Percentiles rank a stretch among this genome's conserved stretches.
phyloP scores from a whole-genome alignment of 1,284 basidiomycete species.

The Apiotrichum gamsii region DNA sequence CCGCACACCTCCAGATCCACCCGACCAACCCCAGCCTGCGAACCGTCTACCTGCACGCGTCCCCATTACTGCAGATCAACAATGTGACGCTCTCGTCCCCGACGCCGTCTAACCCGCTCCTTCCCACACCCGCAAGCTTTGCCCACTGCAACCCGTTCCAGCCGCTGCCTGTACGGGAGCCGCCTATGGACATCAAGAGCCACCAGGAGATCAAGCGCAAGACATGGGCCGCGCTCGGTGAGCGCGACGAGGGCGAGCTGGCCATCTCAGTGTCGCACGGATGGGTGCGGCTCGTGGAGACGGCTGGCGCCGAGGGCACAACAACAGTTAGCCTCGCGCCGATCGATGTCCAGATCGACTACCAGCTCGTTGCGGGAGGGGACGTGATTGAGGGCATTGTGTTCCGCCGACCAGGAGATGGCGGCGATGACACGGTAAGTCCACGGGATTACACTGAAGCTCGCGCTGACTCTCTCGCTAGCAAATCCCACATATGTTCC shows the following conservation, averaged over 20 bases:
- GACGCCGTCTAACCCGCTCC: constrained; percentile 29
- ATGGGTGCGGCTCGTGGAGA: constrained; percentile 50
- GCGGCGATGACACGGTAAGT: constrained; percentile 59
- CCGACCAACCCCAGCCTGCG: constrained; percentile 40
- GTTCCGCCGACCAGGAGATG: constrained; percentile 39
- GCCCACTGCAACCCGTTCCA: constrained; percentile 57
- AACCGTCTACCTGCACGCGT: constrained; percentile 43
- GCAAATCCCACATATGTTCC: constrained; percentile 90
- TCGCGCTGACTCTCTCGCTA: constrained; percentile 37
- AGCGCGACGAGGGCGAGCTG: constrained; percentile 87
- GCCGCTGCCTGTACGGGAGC: constrained; percentile 30
- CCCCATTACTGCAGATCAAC: constrained; percentile 37
- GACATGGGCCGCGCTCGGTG: constrained; percentile 80
- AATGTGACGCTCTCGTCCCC: constrained; percentile 41
- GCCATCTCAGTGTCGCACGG: constrained; percentile 86
- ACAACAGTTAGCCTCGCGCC: constrained; percentile 32
- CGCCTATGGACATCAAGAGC: constrained; percentile 66
- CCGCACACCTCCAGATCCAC: constrained; percentile 41
- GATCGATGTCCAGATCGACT: constrained; percentile 44
- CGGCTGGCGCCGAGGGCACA: constrained; percentile 15
- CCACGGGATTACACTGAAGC: background rate
- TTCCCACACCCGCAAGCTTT: constrained; percentile 66
- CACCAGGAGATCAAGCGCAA: constrained; percentile 93
- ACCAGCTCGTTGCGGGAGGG: constrained; percentile 35
- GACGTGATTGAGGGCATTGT: constrained; percentile 41